phyloP scores from a whole-genome alignment of 768 basidiomycete species.

The Hygrophoropsis aurantiaca region DNA sequence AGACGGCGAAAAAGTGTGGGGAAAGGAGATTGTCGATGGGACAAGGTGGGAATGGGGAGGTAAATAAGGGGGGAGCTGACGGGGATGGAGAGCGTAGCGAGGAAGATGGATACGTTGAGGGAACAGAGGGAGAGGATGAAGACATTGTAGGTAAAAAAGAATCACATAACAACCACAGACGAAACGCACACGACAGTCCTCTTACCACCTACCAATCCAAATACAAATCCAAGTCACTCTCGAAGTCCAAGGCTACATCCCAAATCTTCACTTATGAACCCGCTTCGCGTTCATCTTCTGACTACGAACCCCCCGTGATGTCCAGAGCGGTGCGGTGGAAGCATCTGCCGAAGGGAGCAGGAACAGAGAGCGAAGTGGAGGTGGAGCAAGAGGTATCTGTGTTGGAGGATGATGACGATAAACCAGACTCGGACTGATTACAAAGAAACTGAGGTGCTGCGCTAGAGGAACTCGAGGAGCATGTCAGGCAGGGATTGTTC shows the following conservation, averaged over 20 bases:
- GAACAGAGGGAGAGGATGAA: not conserved
- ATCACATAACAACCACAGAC: not conserved
- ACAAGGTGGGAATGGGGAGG: not conserved
- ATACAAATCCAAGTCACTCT: too few species aligned
- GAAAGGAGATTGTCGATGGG: conserved; percentile 6
- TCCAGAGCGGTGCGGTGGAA: conserved; percentile 28
- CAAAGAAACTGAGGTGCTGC: too few species aligned
- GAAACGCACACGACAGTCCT: too few species aligned
- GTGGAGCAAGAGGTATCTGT: not conserved
- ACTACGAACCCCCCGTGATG: conserved; percentile 28
- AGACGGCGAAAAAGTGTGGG: conserved; percentile 33
- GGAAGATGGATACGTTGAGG: not conserved
- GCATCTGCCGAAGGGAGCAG: conserved; percentile 1
- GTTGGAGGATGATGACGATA: not conserved
- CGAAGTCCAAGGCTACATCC: too few species aligned
- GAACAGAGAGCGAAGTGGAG: not conserved
- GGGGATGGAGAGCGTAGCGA: conserved; percentile 10
- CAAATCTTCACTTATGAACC: too few species aligned
- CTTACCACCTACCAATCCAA: too few species aligned
- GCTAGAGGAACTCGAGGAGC: too few species aligned
- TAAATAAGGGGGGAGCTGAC: not conserved
- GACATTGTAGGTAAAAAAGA: too few species aligned
- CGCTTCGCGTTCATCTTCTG: too few species aligned
- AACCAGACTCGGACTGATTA: too few species aligned
- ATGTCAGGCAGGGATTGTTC: too few species aligned